Percentiles rank a stretch among this genome's conserved stretches.
These are phyloP conservation scores for Cladosporium sp. DNA, from an alignment of 2,329 filamentous ascomycete genomes.

Conservation along the genomic window DNA sequence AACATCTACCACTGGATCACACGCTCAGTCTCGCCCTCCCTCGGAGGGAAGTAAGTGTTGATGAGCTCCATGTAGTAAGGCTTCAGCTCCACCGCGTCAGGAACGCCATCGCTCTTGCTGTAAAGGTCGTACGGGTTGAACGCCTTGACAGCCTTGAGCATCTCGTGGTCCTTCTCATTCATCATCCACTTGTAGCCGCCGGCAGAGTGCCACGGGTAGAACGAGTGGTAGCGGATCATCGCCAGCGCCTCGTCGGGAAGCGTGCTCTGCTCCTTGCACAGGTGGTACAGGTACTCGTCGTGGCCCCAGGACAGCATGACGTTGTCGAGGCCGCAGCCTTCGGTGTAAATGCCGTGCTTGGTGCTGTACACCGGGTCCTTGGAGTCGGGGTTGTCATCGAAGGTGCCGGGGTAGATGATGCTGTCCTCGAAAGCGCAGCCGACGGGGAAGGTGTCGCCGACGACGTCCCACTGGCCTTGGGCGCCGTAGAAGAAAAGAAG, in stretches of 20 bases:
- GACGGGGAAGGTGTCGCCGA: constrained; percentile 81
- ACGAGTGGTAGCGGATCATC: constrained; percentile 92
- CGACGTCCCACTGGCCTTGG: constrained; percentile 90
- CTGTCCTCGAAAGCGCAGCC: constrained; percentile 67
- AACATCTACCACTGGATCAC: constrained; percentile 64
- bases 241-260: constrained; percentile 80
- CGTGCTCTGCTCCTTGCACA: constrained; percentile 77
- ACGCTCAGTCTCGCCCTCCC: constrained; percentile 44
- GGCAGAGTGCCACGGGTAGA: constrained; percentile 87
- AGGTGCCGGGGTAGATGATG: constrained; percentile 81
- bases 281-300: constrained; percentile 84
- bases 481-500: constrained; percentile 78
- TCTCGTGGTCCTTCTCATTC: constrained; percentile 75
- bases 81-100: constrained; percentile 75
- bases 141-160: constrained; percentile 77
- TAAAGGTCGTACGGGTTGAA: constrained; percentile 94
- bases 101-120: constrained; percentile 83
- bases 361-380: constrained; percentile 71
- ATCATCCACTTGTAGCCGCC: constrained; percentile 81
- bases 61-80: constrained; percentile 74
- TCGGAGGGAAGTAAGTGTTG: constrained; percentile 59
- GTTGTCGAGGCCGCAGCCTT: constrained; percentile 79
- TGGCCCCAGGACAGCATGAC: constrained; percentile 90
- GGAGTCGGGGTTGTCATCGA: constrained; percentile 73
- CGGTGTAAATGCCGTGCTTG: constrained; percentile 75